Percentiles rank a stretch among this genome's conserved stretches.
phyloP scores from a whole-genome alignment of 176 grass and related monocot species.

The Dendrocalamus sinicus region DNA sequence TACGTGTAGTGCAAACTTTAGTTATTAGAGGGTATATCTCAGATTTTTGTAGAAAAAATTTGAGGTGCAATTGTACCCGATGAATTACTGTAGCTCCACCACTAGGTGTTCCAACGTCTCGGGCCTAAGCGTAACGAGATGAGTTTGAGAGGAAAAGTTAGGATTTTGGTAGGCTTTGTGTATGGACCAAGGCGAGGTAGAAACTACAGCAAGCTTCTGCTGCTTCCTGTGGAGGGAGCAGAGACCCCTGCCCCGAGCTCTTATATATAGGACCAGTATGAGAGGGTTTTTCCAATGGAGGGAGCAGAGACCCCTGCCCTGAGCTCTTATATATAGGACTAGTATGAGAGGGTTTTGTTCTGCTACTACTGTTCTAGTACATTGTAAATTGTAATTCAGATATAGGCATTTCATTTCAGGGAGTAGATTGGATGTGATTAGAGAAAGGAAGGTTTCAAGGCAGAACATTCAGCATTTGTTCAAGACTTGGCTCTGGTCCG shows the following conservation, averaged over 20 bases:
- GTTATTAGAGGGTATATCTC: no score
- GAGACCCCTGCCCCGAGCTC: no score
- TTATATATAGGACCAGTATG: neutral
- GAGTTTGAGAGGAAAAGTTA: neutral
- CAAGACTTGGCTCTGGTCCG: neutral
- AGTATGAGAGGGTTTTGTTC: neutral
- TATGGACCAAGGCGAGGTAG: neutral
- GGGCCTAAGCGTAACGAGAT: neutral
- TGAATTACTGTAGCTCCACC: no score
- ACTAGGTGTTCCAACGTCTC: neutral
- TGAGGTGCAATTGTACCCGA: no score
- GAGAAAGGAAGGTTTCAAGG: neutral
- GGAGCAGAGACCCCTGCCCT: no score
- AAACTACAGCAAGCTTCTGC: neutral
- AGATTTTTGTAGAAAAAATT: no score
- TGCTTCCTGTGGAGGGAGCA: neutral
- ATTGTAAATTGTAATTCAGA: neutral
- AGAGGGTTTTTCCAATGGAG: neutral
- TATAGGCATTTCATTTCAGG: neutral
- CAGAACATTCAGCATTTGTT: neutral
- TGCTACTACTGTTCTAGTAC: neutral
- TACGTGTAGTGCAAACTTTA: no score
- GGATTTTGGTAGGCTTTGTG: neutral
- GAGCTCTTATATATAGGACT: no score
- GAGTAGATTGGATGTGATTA: neutral